Conservation (phyloP, 306 rosid species). For the Sphenostylis stenocarpa region DNA sequence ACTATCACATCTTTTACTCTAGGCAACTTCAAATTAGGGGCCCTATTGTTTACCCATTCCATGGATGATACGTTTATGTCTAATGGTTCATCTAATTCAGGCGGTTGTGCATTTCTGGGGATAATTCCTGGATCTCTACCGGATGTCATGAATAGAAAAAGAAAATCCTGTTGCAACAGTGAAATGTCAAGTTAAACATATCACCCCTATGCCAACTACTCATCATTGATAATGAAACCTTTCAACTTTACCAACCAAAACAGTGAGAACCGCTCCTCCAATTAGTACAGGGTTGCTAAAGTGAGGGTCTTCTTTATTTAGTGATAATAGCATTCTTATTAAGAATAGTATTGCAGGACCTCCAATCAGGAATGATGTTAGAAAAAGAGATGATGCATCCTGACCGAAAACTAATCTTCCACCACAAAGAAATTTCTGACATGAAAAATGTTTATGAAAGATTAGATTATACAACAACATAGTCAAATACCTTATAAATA, state of each 20-base stretch:
- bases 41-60: constrained; percentile 63
- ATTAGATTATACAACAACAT: background rate
- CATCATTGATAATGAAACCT: constrained; percentile 13
- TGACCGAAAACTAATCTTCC: constrained; percentile 88
- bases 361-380: constrained; percentile 77
- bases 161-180: constrained; percentile 64
- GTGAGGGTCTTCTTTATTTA: constrained; percentile 36
- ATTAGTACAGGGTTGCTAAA: constrained; percentile 51
- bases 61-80: constrained; percentile 44
- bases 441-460: constrained; percentile 24
- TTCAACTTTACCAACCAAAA: constrained; percentile 74
- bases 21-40: constrained; percentile 58
- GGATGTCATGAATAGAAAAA: constrained; percentile 81
- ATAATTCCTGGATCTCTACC: constrained; percentile 94
- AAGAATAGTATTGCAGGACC: constrained; percentile 81
- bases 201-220: constrained; percentile 23
- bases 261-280: constrained; percentile 67
- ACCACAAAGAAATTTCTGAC: constrained; percentile 81
- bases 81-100: constrained; percentile 55
- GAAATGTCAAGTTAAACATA: constrained; percentile 27
- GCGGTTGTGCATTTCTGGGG: constrained; percentile 67
- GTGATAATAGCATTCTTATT: constrained; percentile 56
- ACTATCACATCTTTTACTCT: constrained; percentile 65
- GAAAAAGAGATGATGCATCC: constrained; percentile 67
- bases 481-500: background rate